A percentile compares a stretch with the other conserved stretches of the same genome.
These are phyloP conservation scores for Apiospora saccharicola DNA, from an alignment of 2,329 filamentous ascomycete species.

Conservation along the genomic window DNA sequence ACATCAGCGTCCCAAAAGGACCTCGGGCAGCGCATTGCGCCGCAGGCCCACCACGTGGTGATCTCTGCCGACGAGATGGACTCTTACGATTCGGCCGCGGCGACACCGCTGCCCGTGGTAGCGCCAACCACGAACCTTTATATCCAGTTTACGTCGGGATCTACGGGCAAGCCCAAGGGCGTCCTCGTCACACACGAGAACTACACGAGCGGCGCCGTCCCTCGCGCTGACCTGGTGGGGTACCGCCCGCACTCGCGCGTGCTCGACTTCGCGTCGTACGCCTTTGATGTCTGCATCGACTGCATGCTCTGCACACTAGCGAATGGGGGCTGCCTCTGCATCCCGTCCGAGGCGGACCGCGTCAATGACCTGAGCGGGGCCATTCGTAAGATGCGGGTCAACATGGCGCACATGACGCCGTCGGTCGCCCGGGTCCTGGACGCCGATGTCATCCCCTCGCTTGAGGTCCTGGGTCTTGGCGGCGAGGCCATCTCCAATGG, in stretches of 20 bases:
- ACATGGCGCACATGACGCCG: conserved; percentile 60
- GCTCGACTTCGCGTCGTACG: conserved; percentile 28
- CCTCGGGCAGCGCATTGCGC: conserved; percentile 48
- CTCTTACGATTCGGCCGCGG: conserved; percentile 31
- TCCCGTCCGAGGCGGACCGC: conserved; percentile 25
- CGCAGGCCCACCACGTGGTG: conserved; percentile 42
- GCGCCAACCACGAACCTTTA: conserved; percentile 54
- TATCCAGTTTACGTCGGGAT: conserved; percentile 36
- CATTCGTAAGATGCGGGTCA: conserved; percentile 48
- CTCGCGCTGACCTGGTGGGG: conserved; percentile 51
- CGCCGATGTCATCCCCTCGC: conserved; percentile 52
- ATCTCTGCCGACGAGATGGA: conserved; percentile 41
- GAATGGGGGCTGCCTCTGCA: conserved; percentile 28
- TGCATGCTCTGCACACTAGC: conserved; percentile 24
- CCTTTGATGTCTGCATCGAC: conserved; percentile 28
- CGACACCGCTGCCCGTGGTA: conserved; percentile 41
- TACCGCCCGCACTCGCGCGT: conserved; percentile 57
- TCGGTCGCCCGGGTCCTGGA: conserved; percentile 58
- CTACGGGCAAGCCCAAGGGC: conserved; percentile 30
- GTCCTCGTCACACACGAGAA: conserved; percentile 27
- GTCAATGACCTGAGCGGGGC: conserved; percentile 23
- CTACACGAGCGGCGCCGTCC: conserved; percentile 45
- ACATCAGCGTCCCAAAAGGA: conserved; percentile 49
- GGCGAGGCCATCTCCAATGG: conserved; percentile 25
- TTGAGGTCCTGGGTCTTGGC: conserved; percentile 52